phyloP scores from a whole-genome alignment of 2,329 filamentous ascomycete genomes.

The Microdochium nivale region DNA sequence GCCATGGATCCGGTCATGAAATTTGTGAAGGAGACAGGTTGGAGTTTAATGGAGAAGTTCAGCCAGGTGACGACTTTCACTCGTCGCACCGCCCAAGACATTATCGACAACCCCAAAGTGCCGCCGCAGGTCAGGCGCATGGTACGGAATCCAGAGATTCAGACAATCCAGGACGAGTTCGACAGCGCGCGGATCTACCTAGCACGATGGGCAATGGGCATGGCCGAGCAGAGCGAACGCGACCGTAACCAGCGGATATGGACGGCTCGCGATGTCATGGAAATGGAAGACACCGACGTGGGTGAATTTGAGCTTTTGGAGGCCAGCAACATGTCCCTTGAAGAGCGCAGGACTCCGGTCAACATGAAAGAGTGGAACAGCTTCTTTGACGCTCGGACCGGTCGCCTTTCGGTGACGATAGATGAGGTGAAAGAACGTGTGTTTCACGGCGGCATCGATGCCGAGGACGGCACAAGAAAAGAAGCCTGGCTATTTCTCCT shows the following conservation, averaged over 20 bases:
- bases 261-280: slow-evolving; percentile 86
- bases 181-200: slow-evolving; percentile 93
- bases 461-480: slow-evolving; percentile 86
- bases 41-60: slow-evolving; percentile 94
- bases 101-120: slow-evolving; percentile 83
- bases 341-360: slow-evolving; percentile 69
- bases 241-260: slow-evolving; percentile 82
- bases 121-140: slow-evolving; percentile 81
- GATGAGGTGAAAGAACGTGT: slow-evolving; percentile 97
- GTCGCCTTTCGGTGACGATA: slow-evolving; percentile 67
- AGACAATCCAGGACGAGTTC: slow-evolving; percentile 92
- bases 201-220: slow-evolving; percentile 96
- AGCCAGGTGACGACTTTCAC: slow-evolving; percentile 97
- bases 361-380: slow-evolving; percentile 81
- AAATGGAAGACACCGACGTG: slow-evolving; percentile 89
- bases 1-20: slow-evolving; percentile 91
- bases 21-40: slow-evolving; percentile 87
- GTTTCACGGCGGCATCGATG: slow-evolving; percentile 85
- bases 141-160: slow-evolving; percentile 86
- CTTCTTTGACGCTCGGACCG: slow-evolving; percentile 73
- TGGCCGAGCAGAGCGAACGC: slow-evolving; percentile 90
- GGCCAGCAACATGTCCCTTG: slow-evolving; percentile 61
- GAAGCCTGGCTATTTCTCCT: slow-evolving; percentile 95
- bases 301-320: slow-evolving; percentile 95
- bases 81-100: slow-evolving; percentile 79